Conservation (phyloP, 768 basidiomycete genomes). For the Lentinula lateritia region DNA sequence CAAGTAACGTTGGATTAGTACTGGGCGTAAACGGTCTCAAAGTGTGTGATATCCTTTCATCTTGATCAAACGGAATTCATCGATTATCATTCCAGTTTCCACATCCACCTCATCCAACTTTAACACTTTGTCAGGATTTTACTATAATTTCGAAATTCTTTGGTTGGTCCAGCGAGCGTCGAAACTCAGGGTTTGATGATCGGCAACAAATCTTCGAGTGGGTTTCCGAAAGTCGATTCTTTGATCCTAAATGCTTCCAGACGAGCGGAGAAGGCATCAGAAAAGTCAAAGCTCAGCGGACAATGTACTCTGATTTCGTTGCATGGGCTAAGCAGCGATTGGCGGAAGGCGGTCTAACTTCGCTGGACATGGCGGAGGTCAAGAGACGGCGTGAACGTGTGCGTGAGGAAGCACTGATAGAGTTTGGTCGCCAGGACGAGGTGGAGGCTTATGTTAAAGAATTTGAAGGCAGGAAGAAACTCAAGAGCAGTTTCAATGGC, state of each 20-base stretch:
- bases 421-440: slow-evolving; percentile 47
- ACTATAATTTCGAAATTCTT: slow-evolving; percentile 49
- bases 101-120: slow-evolving; percentile 36
- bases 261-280: slow-evolving; percentile 28
- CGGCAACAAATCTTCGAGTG: slow-evolving; percentile 54
- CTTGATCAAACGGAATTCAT: background rate
- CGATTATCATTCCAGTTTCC: slow-evolving; percentile 22
- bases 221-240: slow-evolving; percentile 48
- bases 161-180: slow-evolving; percentile 47
- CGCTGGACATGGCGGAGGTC: slow-evolving; percentile 10
- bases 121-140: slow-evolving; percentile 46
- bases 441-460: slow-evolving; percentile 32
- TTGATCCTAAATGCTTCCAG: slow-evolving; percentile 35
- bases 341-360: slow-evolving; percentile 6
- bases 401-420: slow-evolving; percentile 41
- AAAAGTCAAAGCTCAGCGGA: slow-evolving; percentile 41
- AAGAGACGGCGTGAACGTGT: slow-evolving; percentile 18
- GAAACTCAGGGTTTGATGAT: slow-evolving; percentile 49
- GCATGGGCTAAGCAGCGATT: slow-evolving; percentile 34
- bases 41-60: slow-evolving; percentile 25
- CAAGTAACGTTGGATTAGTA: slow-evolving; percentile 42
- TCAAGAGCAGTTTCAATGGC: slow-evolving; percentile 46
- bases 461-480: slow-evolving; percentile 18
- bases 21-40: slow-evolving; percentile 54
- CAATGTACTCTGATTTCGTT: slow-evolving; percentile 58